Conservation (phyloP, 2,329 filamentous ascomycete genomes). For the Dactylellina haptotyla region DNA sequence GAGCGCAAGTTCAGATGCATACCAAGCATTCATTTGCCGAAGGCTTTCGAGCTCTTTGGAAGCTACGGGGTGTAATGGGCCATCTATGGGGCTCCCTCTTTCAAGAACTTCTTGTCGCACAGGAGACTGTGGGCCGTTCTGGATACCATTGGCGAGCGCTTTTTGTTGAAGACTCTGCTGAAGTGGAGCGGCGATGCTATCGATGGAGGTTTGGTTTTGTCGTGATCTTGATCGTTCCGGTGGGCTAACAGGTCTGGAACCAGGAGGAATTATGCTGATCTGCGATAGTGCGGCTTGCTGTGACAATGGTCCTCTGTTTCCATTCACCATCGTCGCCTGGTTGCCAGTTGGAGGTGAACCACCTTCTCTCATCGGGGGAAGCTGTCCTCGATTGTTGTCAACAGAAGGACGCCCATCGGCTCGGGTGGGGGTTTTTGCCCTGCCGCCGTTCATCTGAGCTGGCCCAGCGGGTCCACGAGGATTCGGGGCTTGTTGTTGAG, state of each 20-base stretch:
- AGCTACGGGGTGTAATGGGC: slow-evolving; percentile 2
- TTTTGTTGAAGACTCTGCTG: slow-evolving; percentile 42
- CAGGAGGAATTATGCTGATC: slow-evolving; percentile 24
- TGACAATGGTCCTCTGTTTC: slow-evolving; percentile 25
- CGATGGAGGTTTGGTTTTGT: slow-evolving; percentile 52
- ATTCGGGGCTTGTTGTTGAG: slow-evolving; percentile 71
- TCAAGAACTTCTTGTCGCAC: slow-evolving; percentile 32
- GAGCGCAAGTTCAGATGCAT: slow-evolving; percentile 90
- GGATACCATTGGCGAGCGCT: slow-evolving; percentile 33
- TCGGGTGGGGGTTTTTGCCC: slow-evolving; percentile 66
- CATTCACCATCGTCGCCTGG: slow-evolving; percentile 26
- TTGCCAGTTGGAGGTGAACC: slow-evolving; percentile 53
- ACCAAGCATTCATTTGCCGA: slow-evolving; percentile 93
- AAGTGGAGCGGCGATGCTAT: slow-evolving; percentile 38
- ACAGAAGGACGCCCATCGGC: slow-evolving; percentile 63
- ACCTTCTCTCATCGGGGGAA: slow-evolving; percentile 26
- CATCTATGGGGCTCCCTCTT: slow-evolving; percentile 19
- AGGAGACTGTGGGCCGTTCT: slow-evolving; percentile 39
- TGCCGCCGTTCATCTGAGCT: slow-evolving; percentile 59
- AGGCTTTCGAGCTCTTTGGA: slow-evolving; percentile 83
- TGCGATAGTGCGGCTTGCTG: not conserved
- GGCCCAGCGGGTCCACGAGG: slow-evolving; percentile 61
- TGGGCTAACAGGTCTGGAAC: slow-evolving; percentile 30
- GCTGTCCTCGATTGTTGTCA: slow-evolving; percentile 58
- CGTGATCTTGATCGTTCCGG: slow-evolving; percentile 56